Percentiles rank a stretch among this genome's conserved stretches.
Conservation (phyloP, 345 rosid species). For the Bruguiera sexangula region DNA sequence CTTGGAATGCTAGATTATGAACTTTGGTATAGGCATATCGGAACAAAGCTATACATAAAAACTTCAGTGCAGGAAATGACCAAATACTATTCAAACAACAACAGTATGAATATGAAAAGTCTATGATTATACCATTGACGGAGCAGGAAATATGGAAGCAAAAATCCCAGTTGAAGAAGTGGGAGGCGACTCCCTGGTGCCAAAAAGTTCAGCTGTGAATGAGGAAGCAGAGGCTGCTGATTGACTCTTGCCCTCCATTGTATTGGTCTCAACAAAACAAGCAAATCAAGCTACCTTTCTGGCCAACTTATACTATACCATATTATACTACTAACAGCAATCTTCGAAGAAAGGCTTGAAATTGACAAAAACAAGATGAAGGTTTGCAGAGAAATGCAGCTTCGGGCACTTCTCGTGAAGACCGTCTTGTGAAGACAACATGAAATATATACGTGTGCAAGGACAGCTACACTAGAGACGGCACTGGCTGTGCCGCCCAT, state of each 20-base stretch:
- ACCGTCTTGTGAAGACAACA: background rate
- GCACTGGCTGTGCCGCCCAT: constrained; percentile 37
- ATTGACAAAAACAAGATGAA: background rate
- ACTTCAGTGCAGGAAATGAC: background rate
- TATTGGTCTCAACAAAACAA: background rate
- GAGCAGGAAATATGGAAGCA: constrained; percentile 61
- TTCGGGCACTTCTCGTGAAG: background rate
- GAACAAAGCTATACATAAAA: background rate
- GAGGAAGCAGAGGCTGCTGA: constrained; percentile 46
- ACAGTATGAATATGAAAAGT: background rate
- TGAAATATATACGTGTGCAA: background rate
- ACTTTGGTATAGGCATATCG: background rate
- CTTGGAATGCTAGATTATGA: background rate
- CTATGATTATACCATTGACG: constrained; percentile 40
- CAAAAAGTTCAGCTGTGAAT: constrained; percentile 61
- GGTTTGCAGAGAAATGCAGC: constrained; percentile 4
- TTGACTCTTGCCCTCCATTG: constrained; percentile 55
- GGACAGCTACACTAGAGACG: constrained; percentile 13
- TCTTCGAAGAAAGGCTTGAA: constrained; percentile 7
- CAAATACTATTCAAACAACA: background rate
- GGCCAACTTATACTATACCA: background rate
- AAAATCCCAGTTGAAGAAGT: constrained; percentile 48
- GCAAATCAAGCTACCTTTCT: background rate
- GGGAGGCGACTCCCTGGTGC: constrained; percentile 52
- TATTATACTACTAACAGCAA: background rate